phyloP scores from a whole-genome alignment of 2,329 filamentous ascomycete genomes.

The Rhexocercosporidium sp. region DNA sequence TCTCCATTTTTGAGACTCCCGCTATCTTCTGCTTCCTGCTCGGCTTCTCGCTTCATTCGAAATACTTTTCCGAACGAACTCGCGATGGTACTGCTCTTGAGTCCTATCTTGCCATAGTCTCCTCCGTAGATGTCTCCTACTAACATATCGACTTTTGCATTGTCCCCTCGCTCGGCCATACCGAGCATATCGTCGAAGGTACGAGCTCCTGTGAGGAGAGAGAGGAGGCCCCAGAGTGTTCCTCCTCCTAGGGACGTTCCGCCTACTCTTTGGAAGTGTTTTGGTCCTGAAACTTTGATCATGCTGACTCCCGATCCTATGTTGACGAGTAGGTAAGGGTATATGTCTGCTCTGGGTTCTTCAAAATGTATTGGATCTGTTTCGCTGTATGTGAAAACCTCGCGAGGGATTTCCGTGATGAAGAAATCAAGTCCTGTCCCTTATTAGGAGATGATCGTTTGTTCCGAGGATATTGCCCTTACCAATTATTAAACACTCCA shows the following conservation, averaged over 20 bases:
- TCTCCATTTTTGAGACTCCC: constrained; percentile 46
- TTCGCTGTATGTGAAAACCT: constrained; percentile 97
- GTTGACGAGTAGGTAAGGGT: constrained; percentile 97
- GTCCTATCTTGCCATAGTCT: constrained; percentile 93
- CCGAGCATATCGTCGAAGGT: constrained; percentile 98
- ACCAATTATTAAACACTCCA: constrained; percentile 98
- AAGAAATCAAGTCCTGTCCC: constrained; percentile 89
- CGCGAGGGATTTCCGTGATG: constrained; percentile 94
- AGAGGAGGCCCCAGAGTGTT: constrained; percentile 95
- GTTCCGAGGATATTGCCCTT: constrained; percentile 16
- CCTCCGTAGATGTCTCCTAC: constrained; percentile 98
- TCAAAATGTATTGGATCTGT: constrained; percentile 89
- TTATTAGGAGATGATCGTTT: constrained; percentile 7
- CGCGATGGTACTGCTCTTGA: constrained; percentile 95
- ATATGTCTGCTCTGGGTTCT: constrained; percentile 78
- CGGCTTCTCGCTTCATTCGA: constrained; percentile 85
- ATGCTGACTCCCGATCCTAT: constrained; percentile 97
- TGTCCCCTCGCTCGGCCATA: constrained; percentile 90
- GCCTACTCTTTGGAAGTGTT: constrained; percentile 86
- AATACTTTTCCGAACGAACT: constrained; percentile 98
- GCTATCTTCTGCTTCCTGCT: constrained; percentile 76
- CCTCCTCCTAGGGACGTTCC: constrained; percentile 94
- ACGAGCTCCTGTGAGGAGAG: constrained; percentile 87
- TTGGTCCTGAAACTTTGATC: constrained; percentile 92
- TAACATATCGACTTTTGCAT: constrained; percentile 91